phyloP scores from a whole-genome alignment of 345 rosid species.

The Brassica napus region DNA sequence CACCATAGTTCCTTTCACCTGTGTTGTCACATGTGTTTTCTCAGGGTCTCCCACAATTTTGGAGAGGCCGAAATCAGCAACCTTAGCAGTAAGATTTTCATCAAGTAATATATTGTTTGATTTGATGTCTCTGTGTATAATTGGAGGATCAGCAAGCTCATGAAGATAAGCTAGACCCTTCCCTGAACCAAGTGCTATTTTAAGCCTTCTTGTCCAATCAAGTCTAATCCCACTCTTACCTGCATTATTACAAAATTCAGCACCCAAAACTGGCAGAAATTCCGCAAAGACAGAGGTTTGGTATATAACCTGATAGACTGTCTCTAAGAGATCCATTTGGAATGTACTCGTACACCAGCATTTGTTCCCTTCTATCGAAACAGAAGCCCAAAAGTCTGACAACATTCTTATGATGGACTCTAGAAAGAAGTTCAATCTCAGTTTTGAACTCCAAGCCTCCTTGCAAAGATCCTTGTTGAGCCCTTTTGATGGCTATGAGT shows the following conservation, averaged over 20 bases:
- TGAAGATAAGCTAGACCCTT: slow-evolving; percentile 88
- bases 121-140: slow-evolving; percentile 92
- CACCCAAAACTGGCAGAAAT: not conserved
- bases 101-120: slow-evolving; percentile 80
- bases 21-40: slow-evolving; percentile 76
- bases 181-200: slow-evolving; percentile 75
- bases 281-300: not conserved
- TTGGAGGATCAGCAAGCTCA: slow-evolving; percentile 93
- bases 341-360: slow-evolving; percentile 73
- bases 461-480: slow-evolving; percentile 80
- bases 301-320: slow-evolving; percentile 59
- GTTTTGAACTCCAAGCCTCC: slow-evolving; percentile 84
- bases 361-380: slow-evolving; percentile 68
- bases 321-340: slow-evolving; percentile 68
- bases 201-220: slow-evolving; percentile 82
- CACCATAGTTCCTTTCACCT: slow-evolving; percentile 98
- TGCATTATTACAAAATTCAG: slow-evolving; percentile 31
- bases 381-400: slow-evolving; percentile 74
- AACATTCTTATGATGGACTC: slow-evolving; percentile 85
- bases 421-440: slow-evolving; percentile 85
- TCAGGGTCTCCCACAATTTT: slow-evolving; percentile 63
- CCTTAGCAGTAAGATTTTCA: slow-evolving; percentile 77
- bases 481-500: slow-evolving; percentile 73
- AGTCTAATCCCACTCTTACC: slow-evolving; percentile 77
- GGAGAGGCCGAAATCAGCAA: slow-evolving; percentile 92